These are phyloP conservation scores for Trichoderma reesei DNA, from an alignment of 495 filamentous ascomycete genomes.

Conservation along the genomic window DNA sequence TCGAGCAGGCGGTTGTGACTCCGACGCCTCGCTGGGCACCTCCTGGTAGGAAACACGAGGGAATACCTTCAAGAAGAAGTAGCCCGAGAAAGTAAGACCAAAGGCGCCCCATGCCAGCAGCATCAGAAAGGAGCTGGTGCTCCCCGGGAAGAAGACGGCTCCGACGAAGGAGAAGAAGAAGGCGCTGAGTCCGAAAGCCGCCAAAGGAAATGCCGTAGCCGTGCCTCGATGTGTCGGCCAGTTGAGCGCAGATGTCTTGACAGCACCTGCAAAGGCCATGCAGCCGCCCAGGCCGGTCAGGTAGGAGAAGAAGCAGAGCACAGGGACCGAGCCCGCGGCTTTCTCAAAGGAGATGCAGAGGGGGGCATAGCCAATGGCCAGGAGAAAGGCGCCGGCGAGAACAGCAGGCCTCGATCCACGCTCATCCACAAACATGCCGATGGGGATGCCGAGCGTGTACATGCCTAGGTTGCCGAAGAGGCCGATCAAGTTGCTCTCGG, in stretches of 20 bases:
- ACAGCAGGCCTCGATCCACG: conserved; percentile 72
- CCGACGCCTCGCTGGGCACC: conserved; percentile 37
- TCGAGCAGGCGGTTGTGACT: not conserved
- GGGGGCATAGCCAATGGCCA: conserved; percentile 73
- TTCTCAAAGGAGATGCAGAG: conserved; percentile 55
- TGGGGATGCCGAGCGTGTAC: conserved; percentile 84
- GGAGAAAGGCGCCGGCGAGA: conserved; percentile 57
- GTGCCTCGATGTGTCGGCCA: conserved; percentile 88
- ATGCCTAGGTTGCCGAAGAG: conserved; percentile 90
- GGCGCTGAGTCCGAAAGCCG: conserved; percentile 89
- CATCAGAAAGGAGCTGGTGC: conserved; percentile 70
- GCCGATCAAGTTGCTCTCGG: conserved; percentile 84
- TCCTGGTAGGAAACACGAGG: conserved; percentile 57
- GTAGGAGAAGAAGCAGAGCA: conserved; percentile 72
- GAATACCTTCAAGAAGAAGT: conserved; percentile 73
- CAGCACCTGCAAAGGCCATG: conserved; percentile 71
- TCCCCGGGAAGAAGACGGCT: conserved; percentile 68
- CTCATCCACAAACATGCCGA: conserved; percentile 77
- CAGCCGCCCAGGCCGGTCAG: conserved; percentile 82
- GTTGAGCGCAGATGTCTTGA: conserved; percentile 86
- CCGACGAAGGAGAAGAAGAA: conserved; percentile 87
- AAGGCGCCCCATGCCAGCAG: conserved; percentile 76
- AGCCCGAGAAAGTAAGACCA: conserved; percentile 57
- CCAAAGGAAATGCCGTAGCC: conserved; percentile 84
- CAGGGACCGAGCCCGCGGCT: conserved; percentile 54